Evolutionary conservation across 306 rosid species (phyloP), one percentile per base, ranked within the genome.

Genomic region (Malus sylvestris): DNA sequence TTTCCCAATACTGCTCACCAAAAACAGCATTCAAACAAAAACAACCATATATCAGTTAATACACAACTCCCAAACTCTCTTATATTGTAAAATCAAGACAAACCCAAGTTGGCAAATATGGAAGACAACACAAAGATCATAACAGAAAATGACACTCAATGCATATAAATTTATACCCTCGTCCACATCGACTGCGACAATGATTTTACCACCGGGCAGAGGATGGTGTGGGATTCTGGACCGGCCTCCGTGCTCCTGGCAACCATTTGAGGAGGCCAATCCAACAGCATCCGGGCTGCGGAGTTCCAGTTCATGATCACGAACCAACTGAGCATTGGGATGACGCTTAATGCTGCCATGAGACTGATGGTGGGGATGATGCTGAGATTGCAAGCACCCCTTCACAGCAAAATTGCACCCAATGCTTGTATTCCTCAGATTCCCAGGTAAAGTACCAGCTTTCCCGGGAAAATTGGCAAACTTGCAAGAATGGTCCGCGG

Each of bases 171-270:
- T 82, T 38, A 7, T 38, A 94, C 97, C 98, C 84, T 94, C 98
- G 71, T 94, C 98, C 55, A 94, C 87, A 52, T 94, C 98, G 65
- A 94, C 98, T 6, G 98, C 98, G 67, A 94, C 96, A 60, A 80
- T 86, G 49, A 90, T 51, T 71, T 87, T 91, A 66, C 76, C 83
- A 15, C 74, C 5, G 18, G 90, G 71, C 79, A 81, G 70, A 58
- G 76, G 79, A 38, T 45, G 85, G 75, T 86, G 82, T 30, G 72
- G 76, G 55, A 84, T 85, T 32, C 87, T 58, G 29, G 69, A 63
- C 65, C 75, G 86, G n/a, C 74, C 76, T 11, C 83, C 82, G 3
- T 68, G 70, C 61, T 72, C 53, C 75, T 61, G 79, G 22, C 72
- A 38, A 2, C 68, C 80, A 10, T 70, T 83, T 30, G 70, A 65